These are phyloP conservation scores for Tylopilus sp. DNA, from an alignment of 768 basidiomycete genomes.

Conservation along the genomic window DNA sequence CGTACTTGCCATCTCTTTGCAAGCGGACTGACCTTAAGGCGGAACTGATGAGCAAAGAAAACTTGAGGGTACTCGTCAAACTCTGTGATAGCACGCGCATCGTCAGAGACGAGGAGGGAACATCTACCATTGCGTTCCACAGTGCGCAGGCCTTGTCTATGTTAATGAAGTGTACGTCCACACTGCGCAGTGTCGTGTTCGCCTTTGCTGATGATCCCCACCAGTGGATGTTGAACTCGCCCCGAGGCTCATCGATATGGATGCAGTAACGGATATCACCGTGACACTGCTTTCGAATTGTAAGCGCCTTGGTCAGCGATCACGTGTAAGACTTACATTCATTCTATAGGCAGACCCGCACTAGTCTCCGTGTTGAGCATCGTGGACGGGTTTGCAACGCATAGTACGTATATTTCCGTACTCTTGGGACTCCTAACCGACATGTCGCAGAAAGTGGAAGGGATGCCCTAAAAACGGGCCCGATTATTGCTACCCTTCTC, in stretches of 20 bases:
- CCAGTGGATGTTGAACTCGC: constrained; percentile 15
- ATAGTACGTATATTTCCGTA: constrained; percentile 5
- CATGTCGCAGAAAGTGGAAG: constrained; percentile 2
- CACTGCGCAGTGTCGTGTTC: neutral
- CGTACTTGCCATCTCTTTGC: constrained; percentile 29
- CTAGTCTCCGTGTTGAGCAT: constrained; percentile 23
- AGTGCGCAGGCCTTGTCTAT: constrained; percentile 26
- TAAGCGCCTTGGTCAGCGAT: neutral
- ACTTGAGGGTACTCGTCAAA: constrained; percentile 18
- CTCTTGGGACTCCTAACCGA: neutral
- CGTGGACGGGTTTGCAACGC: constrained; percentile 12
- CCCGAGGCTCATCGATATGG: constrained; percentile 13
- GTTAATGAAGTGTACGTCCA: constrained; percentile 21
- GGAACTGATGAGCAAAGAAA: constrained; percentile 13
- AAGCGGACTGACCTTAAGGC: constrained; percentile 13
- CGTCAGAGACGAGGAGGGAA: constrained; percentile 12
- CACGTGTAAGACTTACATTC: neutral
- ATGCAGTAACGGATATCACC: constrained; percentile 16
- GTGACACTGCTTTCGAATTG: constrained; percentile 17
- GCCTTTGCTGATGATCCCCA: neutral
- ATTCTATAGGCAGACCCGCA: constrained; percentile 14
- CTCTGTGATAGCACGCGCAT: constrained; percentile 14
- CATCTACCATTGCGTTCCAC: constrained; percentile 20
- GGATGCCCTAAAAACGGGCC: constrained; percentile 1
- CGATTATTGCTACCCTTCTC: constrained; percentile 14